Percentiles rank a stretch among this genome's conserved stretches.
phyloP scores from a whole-genome alignment of 305 asterid genomes.

The Fraxinus dipetala region DNA sequence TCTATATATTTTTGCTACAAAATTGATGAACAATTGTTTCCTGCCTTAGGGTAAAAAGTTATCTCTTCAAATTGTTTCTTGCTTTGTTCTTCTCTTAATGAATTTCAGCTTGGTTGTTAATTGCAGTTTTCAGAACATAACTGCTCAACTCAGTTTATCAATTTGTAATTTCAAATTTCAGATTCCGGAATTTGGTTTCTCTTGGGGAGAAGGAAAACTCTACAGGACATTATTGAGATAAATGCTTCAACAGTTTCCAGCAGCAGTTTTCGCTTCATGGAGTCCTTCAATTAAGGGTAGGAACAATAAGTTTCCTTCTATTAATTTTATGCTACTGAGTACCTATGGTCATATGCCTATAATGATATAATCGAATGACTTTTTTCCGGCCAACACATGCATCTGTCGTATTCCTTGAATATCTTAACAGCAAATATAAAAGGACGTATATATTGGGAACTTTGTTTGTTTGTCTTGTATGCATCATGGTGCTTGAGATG shows the following conservation, averaged over 20 bases:
- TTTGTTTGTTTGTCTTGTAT: not conserved
- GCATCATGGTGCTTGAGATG: conserved; percentile 14
- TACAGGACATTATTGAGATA: conserved; percentile 2
- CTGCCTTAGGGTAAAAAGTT: not conserved
- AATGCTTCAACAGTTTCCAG: conserved; percentile 45
- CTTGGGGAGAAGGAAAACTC: not conserved
- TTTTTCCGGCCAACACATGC: not conserved
- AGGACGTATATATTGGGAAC: not conserved
- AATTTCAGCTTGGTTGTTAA: not conserved
- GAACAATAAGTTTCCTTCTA: not conserved
- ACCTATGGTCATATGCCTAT: not conserved
- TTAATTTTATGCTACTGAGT: conserved; percentile 3
- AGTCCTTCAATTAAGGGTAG: conserved; percentile 36
- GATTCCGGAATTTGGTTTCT: conserved; percentile 16
- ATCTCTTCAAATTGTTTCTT: not conserved
- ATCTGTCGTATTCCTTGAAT: not conserved
- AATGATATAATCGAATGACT: not conserved
- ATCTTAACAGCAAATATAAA: not conserved
- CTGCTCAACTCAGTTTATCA: not conserved
- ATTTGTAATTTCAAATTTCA: conserved; percentile 1
- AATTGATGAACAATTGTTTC: not conserved
- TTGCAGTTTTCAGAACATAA: not conserved
- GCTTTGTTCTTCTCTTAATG: not conserved
- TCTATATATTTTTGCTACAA: not conserved
- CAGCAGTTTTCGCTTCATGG: conserved; percentile 37